Base-by-base conservation (phyloP, 148 eudicot species). In the Simmondsia chinensis region DNA sequence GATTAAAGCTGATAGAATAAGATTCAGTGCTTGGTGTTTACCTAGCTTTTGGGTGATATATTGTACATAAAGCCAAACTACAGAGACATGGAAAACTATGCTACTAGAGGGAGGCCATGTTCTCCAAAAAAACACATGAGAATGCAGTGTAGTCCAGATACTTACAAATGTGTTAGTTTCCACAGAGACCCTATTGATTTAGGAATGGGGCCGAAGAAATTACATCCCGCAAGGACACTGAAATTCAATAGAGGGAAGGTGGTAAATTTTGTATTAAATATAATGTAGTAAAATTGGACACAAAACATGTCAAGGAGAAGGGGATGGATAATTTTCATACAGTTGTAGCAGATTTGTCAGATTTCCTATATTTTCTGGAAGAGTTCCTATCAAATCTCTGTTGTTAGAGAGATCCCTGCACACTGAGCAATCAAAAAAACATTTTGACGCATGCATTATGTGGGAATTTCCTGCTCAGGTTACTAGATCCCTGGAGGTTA, bases 361-460 rank as follows among this genome's bases (percentile, higher is more conserved):
- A 29, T 25, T 34, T 12, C 68, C 68, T 17, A 63, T 63, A 50
- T 56, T 41, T 33, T 45, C 27, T 23, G 57, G 68, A 48, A 63
- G 50, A 28, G 45, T 28, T 31, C 68, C 68, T 13, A 17, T 20
- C 35, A 63, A 20, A 48, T 56, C 61, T 49, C 37, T 55, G 50
- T 63, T 63, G 46, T 63, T 63, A 2, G 68, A 55, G 31, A 63
- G 52, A 55, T 63, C 68, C 56, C 68, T 63, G 26, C 7, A 33
- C 13, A n/a, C n/a, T n/a, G n/a, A n/a, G n/a, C n/a, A n/a, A 18
- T 7, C n/a, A n/a, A 43, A 3, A 22, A 43, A 41, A 5, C 26
- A 34, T 48, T n/a, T n/a, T n/a, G n/a, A n/a, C n/a, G n/a, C n/a
- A n/a, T n/a, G n/a, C n/a, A n/a, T n/a, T n/a, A n/a, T n/a, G n/a